phyloP scores from a whole-genome alignment of 1,284 basidiomycete species.

The Melampsora larici-populina region DNA sequence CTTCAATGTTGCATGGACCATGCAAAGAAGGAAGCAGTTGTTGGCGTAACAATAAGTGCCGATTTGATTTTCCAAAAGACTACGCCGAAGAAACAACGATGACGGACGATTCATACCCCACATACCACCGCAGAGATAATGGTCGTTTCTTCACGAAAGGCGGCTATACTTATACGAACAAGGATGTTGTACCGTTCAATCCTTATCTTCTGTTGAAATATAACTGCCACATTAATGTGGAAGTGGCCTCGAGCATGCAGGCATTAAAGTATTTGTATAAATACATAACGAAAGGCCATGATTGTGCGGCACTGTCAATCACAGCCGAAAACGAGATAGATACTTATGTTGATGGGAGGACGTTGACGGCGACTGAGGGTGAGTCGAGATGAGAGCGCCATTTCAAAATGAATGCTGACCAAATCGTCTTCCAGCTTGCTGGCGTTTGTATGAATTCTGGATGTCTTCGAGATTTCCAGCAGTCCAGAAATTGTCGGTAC shows the following conservation, averaged over 20 bases:
- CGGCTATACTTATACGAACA: background rate
- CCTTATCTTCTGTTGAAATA: background rate
- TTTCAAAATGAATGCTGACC: too few species aligned
- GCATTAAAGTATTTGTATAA: constrained; percentile 30
- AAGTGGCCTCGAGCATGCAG: too few species aligned
- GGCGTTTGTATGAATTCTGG: background rate
- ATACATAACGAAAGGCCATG: constrained; percentile 15
- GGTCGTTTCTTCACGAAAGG: background rate
- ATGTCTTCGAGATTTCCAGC: too few species aligned
- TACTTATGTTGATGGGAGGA: background rate
- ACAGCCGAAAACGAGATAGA: background rate
- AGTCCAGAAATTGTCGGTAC: too few species aligned
- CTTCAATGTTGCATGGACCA: constrained; percentile 3
- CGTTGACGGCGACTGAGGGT: background rate
- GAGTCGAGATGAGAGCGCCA: too few species aligned
- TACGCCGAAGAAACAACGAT: background rate
- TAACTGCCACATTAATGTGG: background rate
- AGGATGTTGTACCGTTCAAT: background rate
- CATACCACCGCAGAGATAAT: background rate
- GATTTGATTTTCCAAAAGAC: too few species aligned
- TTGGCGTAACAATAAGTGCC: background rate
- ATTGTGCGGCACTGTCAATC: background rate
- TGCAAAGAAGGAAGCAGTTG: background rate
- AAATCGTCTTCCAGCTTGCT: too few species aligned
- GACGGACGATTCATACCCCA: background rate